Base-by-base conservation (phyloP, 352 stramenopile species). In the Globisporangium nunn region DNA sequence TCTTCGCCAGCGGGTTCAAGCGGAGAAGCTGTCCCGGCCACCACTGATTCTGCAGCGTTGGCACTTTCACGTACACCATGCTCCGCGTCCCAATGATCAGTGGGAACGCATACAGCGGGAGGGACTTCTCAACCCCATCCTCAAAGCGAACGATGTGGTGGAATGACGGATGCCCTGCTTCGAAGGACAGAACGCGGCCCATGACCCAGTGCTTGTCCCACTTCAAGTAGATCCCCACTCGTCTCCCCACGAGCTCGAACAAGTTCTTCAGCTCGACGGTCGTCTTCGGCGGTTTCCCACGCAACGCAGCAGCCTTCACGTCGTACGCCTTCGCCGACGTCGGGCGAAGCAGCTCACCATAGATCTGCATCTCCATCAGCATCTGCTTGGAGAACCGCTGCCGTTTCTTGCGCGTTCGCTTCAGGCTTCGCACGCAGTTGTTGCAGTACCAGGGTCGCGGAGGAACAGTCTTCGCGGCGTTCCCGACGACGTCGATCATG, bases 371-470 rank as follows among this genome's bases (percentile, higher is more conserved):
- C 35, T 91, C 84, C 37, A 90, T 59, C 50, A 91, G 67, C 81
- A 93, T 91, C 61, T 92, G 84, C 63, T 90, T 91, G 2, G 81
- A 91, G 30, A 91, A 87, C 0, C 82, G 76, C 53, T 86, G 78
- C 43, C 75, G 85, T 50, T 85, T 89, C 56, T 91, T 93, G 11
- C 84, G 67, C 29, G 82, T 87, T 29, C 81, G 75, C 63, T 93
- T 93, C 6, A 93, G 58, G 14, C 74, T 72, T 17, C 75, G 69
- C 1, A 91, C 54, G 41, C 84, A 93, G 6, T 67, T 65, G 15
- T 66, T 71, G 51, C 81, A 93, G 54, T 87, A 87, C 84, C 84
- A 93, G 5, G 80, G 84, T 8, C 79, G 72, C 51, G 83, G 75
- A 10, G 80, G 78, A 3, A 79, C 59, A 3, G 56, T 54, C 41